Percentiles rank a stretch among this genome's conserved stretches.
phyloP scores from a whole-genome alignment of 495 filamentous ascomycete genomes.

The Trichoderma reesei region DNA sequence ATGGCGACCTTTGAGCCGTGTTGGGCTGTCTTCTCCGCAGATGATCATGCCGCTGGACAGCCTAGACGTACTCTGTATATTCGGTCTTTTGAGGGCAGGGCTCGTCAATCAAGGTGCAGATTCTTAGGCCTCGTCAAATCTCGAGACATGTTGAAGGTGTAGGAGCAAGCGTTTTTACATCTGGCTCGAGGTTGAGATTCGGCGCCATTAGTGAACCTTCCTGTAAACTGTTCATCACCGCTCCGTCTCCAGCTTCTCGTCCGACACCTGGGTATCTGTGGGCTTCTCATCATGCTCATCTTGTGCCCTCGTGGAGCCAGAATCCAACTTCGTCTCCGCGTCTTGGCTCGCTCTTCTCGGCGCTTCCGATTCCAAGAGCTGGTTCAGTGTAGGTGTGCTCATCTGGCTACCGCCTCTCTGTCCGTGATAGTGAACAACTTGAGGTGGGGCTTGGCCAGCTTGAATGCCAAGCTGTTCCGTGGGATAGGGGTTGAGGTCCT shows the following conservation, averaged over 20 bases:
- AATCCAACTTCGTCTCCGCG: conserved; percentile 19
- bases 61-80: background rate
- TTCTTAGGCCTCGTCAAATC: background rate
- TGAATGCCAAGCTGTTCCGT: conserved; percentile 50
- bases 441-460: conserved; percentile 48
- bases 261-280: background rate
- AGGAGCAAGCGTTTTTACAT: background rate
- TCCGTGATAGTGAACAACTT: conserved; percentile 53
- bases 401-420: conserved; percentile 50
- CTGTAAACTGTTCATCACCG: background rate
- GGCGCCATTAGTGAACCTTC: background rate
- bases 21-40: background rate
- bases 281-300: background rate
- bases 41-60: background rate
- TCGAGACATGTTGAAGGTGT: background rate
- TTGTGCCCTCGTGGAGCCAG: conserved; percentile 13
- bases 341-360: conserved; percentile 34
- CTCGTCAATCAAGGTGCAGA: background rate
- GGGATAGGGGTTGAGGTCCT: conserved; percentile 63
- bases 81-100: background rate
- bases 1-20: background rate
- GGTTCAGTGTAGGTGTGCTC: conserved; percentile 45
- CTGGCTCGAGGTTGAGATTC: background rate
- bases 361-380: conserved; percentile 28
- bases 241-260: background rate